Evolutionary conservation across 495 filamentous ascomycete species (phyloP).

Genomic region (Cladorrhinum samala): DNA sequence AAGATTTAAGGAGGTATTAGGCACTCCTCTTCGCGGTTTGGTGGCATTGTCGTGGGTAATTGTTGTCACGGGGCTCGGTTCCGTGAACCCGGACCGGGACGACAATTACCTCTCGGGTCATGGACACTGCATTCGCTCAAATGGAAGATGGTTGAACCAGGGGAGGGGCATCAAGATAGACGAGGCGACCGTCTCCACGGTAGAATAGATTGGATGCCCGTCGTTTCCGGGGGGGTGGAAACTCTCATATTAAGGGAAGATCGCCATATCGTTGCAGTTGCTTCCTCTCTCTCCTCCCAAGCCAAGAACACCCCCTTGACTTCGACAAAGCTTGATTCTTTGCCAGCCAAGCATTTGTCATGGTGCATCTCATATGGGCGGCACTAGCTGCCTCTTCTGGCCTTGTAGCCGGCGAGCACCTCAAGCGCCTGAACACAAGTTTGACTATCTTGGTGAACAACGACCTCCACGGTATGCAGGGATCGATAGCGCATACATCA

Average conservation of each 20-base stretch:
- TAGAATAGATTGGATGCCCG: background rate
- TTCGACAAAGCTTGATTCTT: background rate
- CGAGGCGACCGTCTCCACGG: background rate
- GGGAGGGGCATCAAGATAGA: too few relatives aligned
- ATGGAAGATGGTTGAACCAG: background rate
- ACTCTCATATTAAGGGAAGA: background rate
- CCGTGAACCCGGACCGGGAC: background rate
- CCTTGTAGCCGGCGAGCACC: slow-evolving; percentile 22
- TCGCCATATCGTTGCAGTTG: background rate
- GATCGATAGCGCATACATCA: too few relatives aligned
- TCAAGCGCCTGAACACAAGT: slow-evolving; percentile 30
- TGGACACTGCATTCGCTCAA: background rate
- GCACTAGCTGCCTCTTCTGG: slow-evolving; percentile 9
- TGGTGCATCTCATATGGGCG: slow-evolving; percentile 10
- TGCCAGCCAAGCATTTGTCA: background rate
- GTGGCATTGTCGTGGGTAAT: background rate
- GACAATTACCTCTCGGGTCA: background rate
- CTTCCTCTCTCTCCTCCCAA: background rate
- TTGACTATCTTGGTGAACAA: slow-evolving; percentile 35
- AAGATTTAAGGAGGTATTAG: too few relatives aligned
- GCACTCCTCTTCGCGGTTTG: too few relatives aligned
- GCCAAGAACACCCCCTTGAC: background rate
- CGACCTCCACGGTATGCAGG: slow-evolving; percentile 40
- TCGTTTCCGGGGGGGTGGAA: background rate
- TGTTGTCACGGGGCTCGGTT: background rate